Percentiles rank a stretch among this genome's conserved stretches.
Conservation (phyloP, 345 rosid genomes). For the Linum trigynum region DNA sequence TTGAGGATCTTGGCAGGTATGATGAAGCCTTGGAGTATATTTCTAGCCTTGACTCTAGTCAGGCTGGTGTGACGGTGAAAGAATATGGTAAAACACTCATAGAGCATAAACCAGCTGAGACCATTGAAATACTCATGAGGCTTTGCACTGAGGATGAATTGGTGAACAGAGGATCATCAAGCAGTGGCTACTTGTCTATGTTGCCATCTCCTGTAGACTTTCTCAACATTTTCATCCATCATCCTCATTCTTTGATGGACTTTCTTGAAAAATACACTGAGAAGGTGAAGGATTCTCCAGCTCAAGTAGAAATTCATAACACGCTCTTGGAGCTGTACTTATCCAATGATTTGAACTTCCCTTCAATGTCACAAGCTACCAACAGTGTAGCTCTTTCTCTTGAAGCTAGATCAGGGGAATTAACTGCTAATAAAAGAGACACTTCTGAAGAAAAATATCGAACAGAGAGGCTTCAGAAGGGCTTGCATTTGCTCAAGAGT, state of each 20-base stretch:
- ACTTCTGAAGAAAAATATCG: conserved; percentile 30
- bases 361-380: conserved; percentile 50
- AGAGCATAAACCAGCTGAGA: conserved; percentile 79
- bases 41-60: conserved; percentile 92
- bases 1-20: conserved; percentile 88
- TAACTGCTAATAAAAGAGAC: conserved; percentile 27
- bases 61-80: conserved; percentile 88
- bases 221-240: conserved; percentile 79
- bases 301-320: conserved; percentile 90
- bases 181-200: conserved; percentile 61
- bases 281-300: conserved; percentile 93
- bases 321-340: conserved; percentile 85
- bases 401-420: conserved; percentile 37
- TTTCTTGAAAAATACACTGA: conserved; percentile 75
- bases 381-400: conserved; percentile 39
- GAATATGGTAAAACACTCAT: conserved; percentile 95
- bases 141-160: conserved; percentile 78
- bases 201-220: conserved; percentile 98
- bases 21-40: conserved; percentile 90
- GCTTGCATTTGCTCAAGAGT: conserved; percentile 57
- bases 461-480: conserved; percentile 60
- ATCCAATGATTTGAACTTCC: conserved; percentile 84
- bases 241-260: conserved; percentile 72
- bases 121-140: conserved; percentile 79
- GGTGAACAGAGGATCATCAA: conserved; percentile 45